Conservation (phyloP, 2,329 filamentous ascomycete species). For the Aspergillus ruber region DNA sequence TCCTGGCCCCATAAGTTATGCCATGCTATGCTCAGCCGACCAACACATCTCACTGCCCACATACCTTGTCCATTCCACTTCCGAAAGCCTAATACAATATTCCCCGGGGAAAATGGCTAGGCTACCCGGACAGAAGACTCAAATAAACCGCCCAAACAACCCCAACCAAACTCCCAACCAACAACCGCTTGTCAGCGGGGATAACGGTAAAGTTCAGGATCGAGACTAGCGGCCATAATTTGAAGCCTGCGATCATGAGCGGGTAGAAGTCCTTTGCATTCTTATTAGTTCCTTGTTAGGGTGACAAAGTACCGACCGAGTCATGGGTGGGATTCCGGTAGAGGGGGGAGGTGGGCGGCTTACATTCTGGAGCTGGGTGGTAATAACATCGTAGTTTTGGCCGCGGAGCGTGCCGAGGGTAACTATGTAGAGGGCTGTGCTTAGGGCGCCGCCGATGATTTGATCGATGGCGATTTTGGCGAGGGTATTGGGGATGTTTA, state of each 20-base stretch:
- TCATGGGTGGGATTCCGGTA: too few species aligned
- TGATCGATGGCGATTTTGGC: constrained; percentile 56
- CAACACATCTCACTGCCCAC: too few species aligned
- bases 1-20: too few species aligned
- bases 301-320: constrained; percentile 1
- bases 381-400: constrained; percentile 24
- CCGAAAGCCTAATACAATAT: too few species aligned
- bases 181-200: constrained; percentile 27
- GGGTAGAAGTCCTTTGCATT: constrained; percentile 28
- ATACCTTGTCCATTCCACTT: too few species aligned
- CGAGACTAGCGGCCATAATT: constrained; percentile 36
- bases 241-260: constrained; percentile 32
- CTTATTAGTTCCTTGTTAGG: too few species aligned
- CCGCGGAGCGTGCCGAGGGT: constrained; percentile 47
- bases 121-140: constrained; percentile 22
- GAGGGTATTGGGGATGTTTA: constrained; percentile 30
- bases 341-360: too few species aligned
- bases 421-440: constrained; percentile 51
- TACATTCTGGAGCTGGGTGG: constrained; percentile 28
- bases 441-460: constrained; percentile 50
- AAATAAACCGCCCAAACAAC: constrained; percentile 36
- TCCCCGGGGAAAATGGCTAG: constrained; percentile 3
- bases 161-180: constrained; percentile 31
- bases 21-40: too few species aligned
- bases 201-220: constrained; percentile 34